A percentile compares a stretch with the other conserved stretches of the same genome.
phyloP scores from a whole-genome alignment of 768 basidiomycete species.

The Rhodocollybia butyracea region DNA sequence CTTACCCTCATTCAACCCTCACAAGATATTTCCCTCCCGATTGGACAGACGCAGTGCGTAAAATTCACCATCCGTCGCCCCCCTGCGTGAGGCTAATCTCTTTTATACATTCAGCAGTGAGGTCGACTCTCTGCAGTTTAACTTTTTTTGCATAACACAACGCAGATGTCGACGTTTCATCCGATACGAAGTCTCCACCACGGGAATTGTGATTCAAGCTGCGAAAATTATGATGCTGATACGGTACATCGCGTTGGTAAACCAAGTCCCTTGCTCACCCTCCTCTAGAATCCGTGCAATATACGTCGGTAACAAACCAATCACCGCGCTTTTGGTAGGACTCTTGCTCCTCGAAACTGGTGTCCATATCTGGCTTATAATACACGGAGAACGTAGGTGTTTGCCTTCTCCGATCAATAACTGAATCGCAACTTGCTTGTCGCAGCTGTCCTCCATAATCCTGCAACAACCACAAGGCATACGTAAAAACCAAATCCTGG shows the following conservation, averaged over 20 bases:
- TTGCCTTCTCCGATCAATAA: not conserved
- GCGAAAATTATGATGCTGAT: constrained; percentile 1
- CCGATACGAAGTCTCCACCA: not conserved
- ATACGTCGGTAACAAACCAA: not conserved
- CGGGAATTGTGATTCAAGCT: not conserved
- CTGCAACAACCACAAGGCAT: too few relatives aligned
- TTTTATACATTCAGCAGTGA: not conserved
- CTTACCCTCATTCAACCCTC: not conserved
- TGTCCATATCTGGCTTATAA: not conserved
- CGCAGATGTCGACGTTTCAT: constrained; percentile 2
- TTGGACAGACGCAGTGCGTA: not conserved
- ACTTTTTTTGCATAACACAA: not conserved
- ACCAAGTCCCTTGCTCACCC: not conserved
- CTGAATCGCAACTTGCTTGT: too few relatives aligned
- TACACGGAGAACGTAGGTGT: not conserved
- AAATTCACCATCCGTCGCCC: not conserved
- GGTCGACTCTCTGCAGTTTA: not conserved
- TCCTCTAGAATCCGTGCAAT: not conserved
- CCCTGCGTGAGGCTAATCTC: not conserved
- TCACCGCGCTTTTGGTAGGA: not conserved
- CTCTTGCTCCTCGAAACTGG: not conserved
- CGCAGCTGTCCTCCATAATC: too few relatives aligned
- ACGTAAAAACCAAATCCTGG: too few relatives aligned
- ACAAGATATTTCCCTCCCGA: not conserved
- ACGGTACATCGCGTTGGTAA: not conserved